phyloP scores from a whole-genome alignment of 164 flowering plant genomes.

The Umbellularia californica region DNA sequence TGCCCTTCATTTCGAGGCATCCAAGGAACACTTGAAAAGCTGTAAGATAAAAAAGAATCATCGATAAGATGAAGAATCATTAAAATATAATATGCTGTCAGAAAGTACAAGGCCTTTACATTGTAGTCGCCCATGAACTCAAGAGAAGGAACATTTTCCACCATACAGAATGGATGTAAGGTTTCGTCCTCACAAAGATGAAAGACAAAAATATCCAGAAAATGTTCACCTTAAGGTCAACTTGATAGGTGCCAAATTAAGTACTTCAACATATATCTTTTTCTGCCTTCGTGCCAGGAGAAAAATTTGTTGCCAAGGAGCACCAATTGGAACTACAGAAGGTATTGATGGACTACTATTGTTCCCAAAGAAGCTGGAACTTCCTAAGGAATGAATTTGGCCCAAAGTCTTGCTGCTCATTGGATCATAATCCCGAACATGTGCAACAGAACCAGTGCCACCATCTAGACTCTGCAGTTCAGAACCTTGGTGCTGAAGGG shows the following conservation, averaged over 20 bases:
- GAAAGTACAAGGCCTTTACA: not conserved
- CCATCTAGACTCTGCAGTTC: slow-evolving; percentile 15
- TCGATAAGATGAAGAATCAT: not conserved
- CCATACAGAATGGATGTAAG: not conserved
- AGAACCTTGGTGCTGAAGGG: slow-evolving; percentile 25
- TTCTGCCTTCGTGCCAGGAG: slow-evolving; percentile 69
- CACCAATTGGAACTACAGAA: slow-evolving; percentile 79
- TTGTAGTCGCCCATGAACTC: not conserved
- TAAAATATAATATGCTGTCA: not conserved
- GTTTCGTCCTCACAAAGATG: not conserved
- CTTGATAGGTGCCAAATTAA: slow-evolving; percentile 74
- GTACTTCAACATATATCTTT: slow-evolving; percentile 74
- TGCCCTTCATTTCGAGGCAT: slow-evolving; percentile 54
- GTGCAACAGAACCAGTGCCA: slow-evolving; percentile 15
- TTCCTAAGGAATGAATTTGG: slow-evolving; percentile 13
- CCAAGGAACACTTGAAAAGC: slow-evolving; percentile 98
- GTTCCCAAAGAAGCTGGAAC: slow-evolving; percentile 19
- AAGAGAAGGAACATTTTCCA: not conserved
- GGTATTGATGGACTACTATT: slow-evolving; percentile 35
- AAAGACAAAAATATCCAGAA: not conserved
- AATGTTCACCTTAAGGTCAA: slow-evolving; percentile 67
- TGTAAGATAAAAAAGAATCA: slow-evolving; percentile 23
- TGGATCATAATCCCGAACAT: slow-evolving; percentile 18
- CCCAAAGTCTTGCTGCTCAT: slow-evolving; percentile 10
- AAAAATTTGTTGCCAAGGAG: slow-evolving; percentile 92